phyloP scores from a whole-genome alignment of 1,139 yeast species.

The Zygosaccharomyces pseudobailii region DNA sequence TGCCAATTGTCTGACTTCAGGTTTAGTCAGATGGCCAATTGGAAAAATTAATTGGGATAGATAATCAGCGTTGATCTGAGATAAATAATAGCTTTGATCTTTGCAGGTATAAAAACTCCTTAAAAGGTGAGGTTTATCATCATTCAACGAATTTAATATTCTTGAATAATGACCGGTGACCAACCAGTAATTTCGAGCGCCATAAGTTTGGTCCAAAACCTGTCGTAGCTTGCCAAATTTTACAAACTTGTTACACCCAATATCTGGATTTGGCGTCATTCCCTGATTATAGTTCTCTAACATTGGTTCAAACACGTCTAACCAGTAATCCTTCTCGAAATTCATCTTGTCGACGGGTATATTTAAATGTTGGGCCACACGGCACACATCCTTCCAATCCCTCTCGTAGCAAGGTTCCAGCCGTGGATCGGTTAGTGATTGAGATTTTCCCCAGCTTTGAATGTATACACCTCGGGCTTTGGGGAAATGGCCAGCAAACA shows the following conservation, averaged over 20 bases:
- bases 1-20: slow-evolving; percentile 69
- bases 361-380: slow-evolving; percentile 52
- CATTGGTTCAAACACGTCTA: slow-evolving; percentile 90
- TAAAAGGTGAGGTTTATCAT: slow-evolving; percentile 45
- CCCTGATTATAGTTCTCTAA: slow-evolving; percentile 65
- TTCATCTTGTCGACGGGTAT: slow-evolving; percentile 74
- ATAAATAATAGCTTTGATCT: slow-evolving; percentile 88
- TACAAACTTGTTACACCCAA: slow-evolving; percentile 76
- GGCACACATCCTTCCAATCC: slow-evolving; percentile 83
- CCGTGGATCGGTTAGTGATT: slow-evolving; percentile 24
- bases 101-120: slow-evolving; percentile 59
- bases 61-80: slow-evolving; percentile 52
- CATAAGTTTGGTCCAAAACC: slow-evolving; percentile 42
- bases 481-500: slow-evolving; percentile 44
- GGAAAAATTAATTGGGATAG: slow-evolving; percentile 64
- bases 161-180: slow-evolving; percentile 94
- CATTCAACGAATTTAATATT: slow-evolving; percentile 37
- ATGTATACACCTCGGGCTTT: slow-evolving; percentile 78
- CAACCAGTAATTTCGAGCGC: slow-evolving; percentile 60
- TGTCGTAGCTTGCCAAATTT: slow-evolving; percentile 78
- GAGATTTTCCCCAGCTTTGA: slow-evolving; percentile 81
- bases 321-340: slow-evolving; percentile 90
- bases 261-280: slow-evolving; percentile 91
- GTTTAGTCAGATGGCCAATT: slow-evolving; percentile 70
- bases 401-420: slow-evolving; percentile 63